A percentile compares a stretch with the other conserved stretches of the same genome.
These are phyloP conservation scores for Prunus mira DNA, from an alignment of 306 rosid genomes.

Conservation along the genomic window DNA sequence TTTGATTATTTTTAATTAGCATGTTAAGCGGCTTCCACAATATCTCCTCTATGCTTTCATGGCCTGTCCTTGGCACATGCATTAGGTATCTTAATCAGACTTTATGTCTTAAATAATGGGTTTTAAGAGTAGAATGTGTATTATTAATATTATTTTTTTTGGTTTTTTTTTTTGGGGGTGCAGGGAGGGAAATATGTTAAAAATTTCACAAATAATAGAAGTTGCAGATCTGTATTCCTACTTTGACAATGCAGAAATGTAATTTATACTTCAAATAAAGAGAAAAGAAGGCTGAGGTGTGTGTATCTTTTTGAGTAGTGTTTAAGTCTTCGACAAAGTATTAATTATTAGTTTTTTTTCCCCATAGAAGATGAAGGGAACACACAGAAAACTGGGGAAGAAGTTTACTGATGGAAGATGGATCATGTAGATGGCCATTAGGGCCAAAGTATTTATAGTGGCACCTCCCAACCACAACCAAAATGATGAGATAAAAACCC, in stretches of 20 bases:
- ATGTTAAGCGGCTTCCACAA: slow-evolving; percentile 19
- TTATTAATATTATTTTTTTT: background rate
- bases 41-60: slow-evolving; percentile 23
- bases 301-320: slow-evolving; percentile 17
- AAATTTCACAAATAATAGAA: slow-evolving; percentile 23
- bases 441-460: background rate
- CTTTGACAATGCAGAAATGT: slow-evolving; percentile 10
- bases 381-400: background rate
- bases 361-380: background rate
- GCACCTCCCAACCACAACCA: background rate
- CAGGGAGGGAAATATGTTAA: background rate
- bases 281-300: slow-evolving; percentile 3
- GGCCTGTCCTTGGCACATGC: slow-evolving; percentile 44
- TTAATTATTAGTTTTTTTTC: background rate
- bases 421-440: background rate
- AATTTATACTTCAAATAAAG: background rate
- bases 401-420: background rate
- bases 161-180: no score
- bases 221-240: slow-evolving; percentile 25
- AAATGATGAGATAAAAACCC: background rate
- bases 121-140: slow-evolving; percentile 17
- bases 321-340: background rate
- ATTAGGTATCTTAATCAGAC: slow-evolving; percentile 42
- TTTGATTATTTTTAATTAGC: background rate
- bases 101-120: slow-evolving; percentile 24